These are phyloP conservation scores for Podila epigama DNA, from an alignment of 192 early-diverging fungal species.

Conservation along the genomic window DNA sequence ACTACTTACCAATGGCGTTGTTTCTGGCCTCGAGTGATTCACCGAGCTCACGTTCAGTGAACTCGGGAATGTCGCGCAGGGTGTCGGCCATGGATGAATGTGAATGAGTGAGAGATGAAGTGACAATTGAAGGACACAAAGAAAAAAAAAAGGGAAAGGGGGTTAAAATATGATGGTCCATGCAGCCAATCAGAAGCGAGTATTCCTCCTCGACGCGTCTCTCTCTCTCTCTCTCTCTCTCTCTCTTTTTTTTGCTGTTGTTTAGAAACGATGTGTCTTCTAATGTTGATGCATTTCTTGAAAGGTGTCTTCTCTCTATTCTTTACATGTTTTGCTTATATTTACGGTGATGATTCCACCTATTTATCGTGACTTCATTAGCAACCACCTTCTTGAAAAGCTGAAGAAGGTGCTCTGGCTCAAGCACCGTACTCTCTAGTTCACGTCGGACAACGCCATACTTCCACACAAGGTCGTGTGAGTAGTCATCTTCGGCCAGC, in stretches of 20 bases:
- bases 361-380: constrained; percentile 8
- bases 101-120: background rate
- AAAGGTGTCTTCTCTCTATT: background rate
- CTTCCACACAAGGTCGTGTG: constrained; percentile 37
- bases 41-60: constrained; percentile 92
- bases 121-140: background rate
- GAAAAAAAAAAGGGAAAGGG: background rate
- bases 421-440: constrained; percentile 26
- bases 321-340: background rate
- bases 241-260: no score
- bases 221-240: no score
- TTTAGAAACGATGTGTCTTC: no score
- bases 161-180: no score
- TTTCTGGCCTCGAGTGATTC: constrained; percentile 88
- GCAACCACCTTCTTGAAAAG: constrained; percentile 19
- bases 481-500: constrained; percentile 23
- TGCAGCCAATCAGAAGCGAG: no score
- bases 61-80: constrained; percentile 91
- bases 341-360: no score
- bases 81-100: constrained; percentile 56
- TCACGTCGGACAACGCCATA: constrained; percentile 28
- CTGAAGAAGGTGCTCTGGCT: background rate
- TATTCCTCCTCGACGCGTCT: no score
- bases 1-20: constrained; percentile 83
- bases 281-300: no score